Percentiles rank a stretch among this genome's conserved stretches.
These are phyloP conservation scores for Amesomyces nigricolor DNA, from an alignment of 2,329 filamentous ascomycete species.

Conservation along the genomic window DNA sequence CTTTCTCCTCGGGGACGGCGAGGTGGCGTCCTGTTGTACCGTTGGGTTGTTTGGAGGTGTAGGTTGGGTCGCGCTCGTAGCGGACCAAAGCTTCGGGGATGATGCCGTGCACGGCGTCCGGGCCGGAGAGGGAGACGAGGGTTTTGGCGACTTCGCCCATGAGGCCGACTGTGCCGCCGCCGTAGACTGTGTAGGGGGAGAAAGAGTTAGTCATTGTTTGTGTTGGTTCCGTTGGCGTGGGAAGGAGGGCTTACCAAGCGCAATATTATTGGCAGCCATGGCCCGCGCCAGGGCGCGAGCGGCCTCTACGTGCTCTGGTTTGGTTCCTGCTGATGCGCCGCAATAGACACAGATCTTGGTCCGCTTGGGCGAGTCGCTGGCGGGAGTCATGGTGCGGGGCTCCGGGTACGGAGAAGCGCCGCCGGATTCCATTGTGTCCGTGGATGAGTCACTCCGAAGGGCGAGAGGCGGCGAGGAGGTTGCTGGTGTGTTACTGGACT, in stretches of 20 bases:
- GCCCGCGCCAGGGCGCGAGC: constrained; percentile 67
- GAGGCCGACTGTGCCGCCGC: constrained; percentile 86
- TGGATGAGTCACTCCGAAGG: background rate
- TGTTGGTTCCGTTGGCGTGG: background rate
- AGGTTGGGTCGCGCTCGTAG: constrained; percentile 64
- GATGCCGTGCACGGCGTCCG: constrained; percentile 80
- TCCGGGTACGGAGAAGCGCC: constrained; percentile 30
- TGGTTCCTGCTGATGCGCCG: constrained; percentile 69
- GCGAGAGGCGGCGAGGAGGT: background rate
- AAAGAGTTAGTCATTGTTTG: constrained; percentile 5
- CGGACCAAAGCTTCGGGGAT: constrained; percentile 81
- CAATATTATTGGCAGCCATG: constrained; percentile 72
- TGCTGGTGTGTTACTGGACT: background rate
- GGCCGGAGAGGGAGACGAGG: constrained; percentile 76
- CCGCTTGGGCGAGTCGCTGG: constrained; percentile 32
- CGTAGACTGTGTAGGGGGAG: constrained; percentile 60
- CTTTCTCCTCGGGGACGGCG: constrained; percentile 54
- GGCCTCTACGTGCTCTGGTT: constrained; percentile 68
- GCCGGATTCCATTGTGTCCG: constrained; percentile 36
- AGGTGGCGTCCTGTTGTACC: constrained; percentile 37
- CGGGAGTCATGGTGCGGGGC: constrained; percentile 31
- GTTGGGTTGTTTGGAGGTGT: constrained; percentile 39
- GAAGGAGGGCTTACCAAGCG: constrained; percentile 52
- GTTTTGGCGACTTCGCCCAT: constrained; percentile 93
- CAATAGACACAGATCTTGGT: constrained; percentile 91